Evolutionary conservation across 192 early-diverging fungal genomes (phyloP).

Genomic region (Linnemannia zychae): DNA sequence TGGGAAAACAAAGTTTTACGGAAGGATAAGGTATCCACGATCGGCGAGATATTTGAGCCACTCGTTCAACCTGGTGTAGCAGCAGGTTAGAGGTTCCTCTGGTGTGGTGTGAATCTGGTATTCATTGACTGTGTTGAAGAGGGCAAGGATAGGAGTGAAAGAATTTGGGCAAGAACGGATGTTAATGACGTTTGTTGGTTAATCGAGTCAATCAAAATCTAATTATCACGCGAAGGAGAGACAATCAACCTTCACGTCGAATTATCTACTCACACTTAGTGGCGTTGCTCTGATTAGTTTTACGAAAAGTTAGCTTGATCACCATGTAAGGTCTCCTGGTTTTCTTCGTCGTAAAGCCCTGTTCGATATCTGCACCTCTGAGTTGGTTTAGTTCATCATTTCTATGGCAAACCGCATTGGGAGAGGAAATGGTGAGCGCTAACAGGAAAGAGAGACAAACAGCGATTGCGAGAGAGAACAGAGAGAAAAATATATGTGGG

Average conservation of each 20-base stretch:
- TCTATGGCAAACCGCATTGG: not conserved
- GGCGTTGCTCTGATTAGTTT: not conserved
- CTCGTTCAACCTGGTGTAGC: not conserved
- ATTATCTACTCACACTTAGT: slow-evolving; percentile 2
- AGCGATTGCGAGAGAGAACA: not conserved
- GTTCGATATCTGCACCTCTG: not conserved
- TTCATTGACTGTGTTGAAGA: too few relatives aligned
- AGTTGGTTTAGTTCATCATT: slow-evolving; percentile 8
- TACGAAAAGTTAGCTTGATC: slow-evolving; percentile 16
- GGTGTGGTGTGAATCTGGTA: too few relatives aligned
- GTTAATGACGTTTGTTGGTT: too few relatives aligned
- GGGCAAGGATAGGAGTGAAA: too few relatives aligned
- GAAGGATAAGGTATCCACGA: not conserved
- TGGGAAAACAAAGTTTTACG: not conserved
- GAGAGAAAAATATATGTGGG: not conserved
- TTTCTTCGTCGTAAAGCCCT: not conserved
- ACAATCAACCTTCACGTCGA: too few relatives aligned
- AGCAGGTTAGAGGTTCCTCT: not conserved
- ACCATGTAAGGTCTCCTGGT: not conserved
- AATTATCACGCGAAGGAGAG: too few relatives aligned
- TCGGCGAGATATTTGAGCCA: not conserved
- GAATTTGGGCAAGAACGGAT: too few relatives aligned
- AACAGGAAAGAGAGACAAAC: not conserved
- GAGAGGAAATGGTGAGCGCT: not conserved
- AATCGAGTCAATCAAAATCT: too few relatives aligned